Evolutionary conservation across 495 filamentous ascomycete species (phyloP).

Genomic region (Collariella sp.): DNA sequence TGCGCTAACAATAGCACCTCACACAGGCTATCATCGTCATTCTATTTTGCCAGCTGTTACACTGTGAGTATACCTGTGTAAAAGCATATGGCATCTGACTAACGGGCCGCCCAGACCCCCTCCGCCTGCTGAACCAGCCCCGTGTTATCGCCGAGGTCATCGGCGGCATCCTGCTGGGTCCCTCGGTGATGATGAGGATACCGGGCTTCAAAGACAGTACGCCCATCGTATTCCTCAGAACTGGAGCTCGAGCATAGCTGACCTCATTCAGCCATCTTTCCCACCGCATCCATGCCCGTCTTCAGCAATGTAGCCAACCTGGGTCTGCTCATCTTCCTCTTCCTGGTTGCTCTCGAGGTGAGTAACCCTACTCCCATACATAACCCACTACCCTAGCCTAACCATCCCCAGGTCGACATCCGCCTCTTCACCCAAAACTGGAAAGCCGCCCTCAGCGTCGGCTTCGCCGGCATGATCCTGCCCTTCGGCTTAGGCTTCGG

Average conservation of each 20-base stretch:
- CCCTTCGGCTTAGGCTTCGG: slow-evolving; percentile 63
- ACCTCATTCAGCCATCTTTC: slow-evolving; percentile 58
- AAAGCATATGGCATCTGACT: neutral
- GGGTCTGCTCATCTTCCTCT: slow-evolving; percentile 83
- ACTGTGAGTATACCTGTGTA: slow-evolving; percentile 22
- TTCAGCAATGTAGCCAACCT: slow-evolving; percentile 81
- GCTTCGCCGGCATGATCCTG: slow-evolving; percentile 74
- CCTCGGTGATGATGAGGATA: slow-evolving; percentile 75
- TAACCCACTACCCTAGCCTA: neutral
- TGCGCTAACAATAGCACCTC: slow-evolving; percentile 22
- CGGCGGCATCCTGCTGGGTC: slow-evolving; percentile 83
- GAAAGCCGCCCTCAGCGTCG: slow-evolving; percentile 74
- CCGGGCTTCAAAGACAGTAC: slow-evolving; percentile 68
- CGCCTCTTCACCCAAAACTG: slow-evolving; percentile 80
- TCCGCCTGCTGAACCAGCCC: slow-evolving; percentile 81
- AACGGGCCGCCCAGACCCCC: slow-evolving; percentile 39
- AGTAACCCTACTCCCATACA: neutral
- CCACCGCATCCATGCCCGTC: slow-evolving; percentile 59
- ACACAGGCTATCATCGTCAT: slow-evolving; percentile 77
- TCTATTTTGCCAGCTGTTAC: slow-evolving; percentile 72
- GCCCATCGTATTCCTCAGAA: slow-evolving; percentile 47
- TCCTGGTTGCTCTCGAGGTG: slow-evolving; percentile 77
- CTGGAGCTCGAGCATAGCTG: neutral
- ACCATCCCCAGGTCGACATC: slow-evolving; percentile 54
- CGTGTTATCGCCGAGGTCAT: slow-evolving; percentile 95